phyloP scores from a whole-genome alignment of 331 rosid genomes.

The Rhamnella rubrinervis region DNA sequence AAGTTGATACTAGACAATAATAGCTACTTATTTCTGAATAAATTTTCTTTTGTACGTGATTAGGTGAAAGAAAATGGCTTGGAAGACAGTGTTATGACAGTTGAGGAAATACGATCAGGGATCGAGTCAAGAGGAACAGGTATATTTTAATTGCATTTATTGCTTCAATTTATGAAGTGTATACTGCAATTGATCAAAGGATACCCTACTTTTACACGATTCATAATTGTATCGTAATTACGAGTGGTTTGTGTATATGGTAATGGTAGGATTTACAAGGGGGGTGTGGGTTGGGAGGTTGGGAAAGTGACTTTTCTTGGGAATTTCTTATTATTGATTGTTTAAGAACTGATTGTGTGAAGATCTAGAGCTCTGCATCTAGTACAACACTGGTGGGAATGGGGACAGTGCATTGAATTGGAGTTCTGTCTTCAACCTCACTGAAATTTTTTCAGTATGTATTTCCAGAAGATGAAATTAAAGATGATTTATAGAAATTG shows the following conservation, averaged over 20 bases:
- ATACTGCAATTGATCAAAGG: neutral
- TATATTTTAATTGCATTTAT: slow-evolving; percentile 24
- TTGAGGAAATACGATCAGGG: slow-evolving; percentile 87
- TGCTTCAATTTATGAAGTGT: neutral
- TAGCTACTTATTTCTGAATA: neutral
- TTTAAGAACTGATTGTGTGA: neutral
- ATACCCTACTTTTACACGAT: neutral
- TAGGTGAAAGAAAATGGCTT: slow-evolving; percentile 88
- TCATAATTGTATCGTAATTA: neutral
- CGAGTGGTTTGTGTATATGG: neutral
- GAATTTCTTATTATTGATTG: too few species aligned
- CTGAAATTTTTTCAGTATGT: too few species aligned
- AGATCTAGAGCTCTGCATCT: neutral
- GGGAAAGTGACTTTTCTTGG: too few species aligned
- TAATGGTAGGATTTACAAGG: too few species aligned
- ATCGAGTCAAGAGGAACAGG: slow-evolving; percentile 92
- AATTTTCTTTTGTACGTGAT: slow-evolving; percentile 16
- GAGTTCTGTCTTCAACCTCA: too few species aligned
- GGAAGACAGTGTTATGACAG: slow-evolving; percentile 79
- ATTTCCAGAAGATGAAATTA: neutral
- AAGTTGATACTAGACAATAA: slow-evolving; percentile 1
- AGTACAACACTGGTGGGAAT: neutral
- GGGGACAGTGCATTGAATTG: too few species aligned
- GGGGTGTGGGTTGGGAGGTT: too few species aligned
- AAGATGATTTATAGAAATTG: neutral